These are phyloP conservation scores for Wickerhamiella australiensis DNA, from an alignment of 805 yeast species.

Conservation along the genomic window DNA sequence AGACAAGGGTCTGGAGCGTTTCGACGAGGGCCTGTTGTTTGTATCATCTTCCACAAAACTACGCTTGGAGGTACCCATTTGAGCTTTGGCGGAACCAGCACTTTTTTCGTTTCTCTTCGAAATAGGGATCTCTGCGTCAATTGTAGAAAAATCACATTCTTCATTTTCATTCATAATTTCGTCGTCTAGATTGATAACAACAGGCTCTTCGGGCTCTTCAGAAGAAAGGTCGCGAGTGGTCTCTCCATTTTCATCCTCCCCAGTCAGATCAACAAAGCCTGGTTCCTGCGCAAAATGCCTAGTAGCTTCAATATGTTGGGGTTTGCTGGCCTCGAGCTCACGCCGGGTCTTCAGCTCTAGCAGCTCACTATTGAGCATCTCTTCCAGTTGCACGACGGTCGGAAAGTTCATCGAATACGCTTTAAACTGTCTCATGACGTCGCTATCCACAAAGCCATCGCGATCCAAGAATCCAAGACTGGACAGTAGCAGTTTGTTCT, in stretches of 20 bases:
- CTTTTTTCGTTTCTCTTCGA: not conserved
- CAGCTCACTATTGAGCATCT: not conserved
- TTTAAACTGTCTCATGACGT: not conserved
- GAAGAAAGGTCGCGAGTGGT: not conserved
- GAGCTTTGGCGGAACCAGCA: not conserved
- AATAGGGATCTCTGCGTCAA: not conserved
- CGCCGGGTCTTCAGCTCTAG: not conserved
- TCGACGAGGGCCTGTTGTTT: not conserved
- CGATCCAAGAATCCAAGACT: not conserved
- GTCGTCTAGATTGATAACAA: not conserved
- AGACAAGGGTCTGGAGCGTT: not conserved
- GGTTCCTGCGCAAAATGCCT: not conserved
- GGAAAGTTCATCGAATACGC: not conserved
- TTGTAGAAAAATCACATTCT: not conserved
- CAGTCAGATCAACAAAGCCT: not conserved
- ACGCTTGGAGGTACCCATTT: not conserved
- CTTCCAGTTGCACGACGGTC: not conserved
- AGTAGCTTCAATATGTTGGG: not conserved
- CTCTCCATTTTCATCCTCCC: not conserved
- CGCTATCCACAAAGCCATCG: not conserved
- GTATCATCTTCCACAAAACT: not conserved
- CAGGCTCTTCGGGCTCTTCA: not conserved
- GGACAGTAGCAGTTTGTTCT: not conserved
- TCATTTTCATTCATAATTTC: not conserved
- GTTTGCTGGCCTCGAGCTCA: not conserved